These are phyloP conservation scores for Zangia roseola DNA, from an alignment of 768 basidiomycete species.

Conservation along the genomic window DNA sequence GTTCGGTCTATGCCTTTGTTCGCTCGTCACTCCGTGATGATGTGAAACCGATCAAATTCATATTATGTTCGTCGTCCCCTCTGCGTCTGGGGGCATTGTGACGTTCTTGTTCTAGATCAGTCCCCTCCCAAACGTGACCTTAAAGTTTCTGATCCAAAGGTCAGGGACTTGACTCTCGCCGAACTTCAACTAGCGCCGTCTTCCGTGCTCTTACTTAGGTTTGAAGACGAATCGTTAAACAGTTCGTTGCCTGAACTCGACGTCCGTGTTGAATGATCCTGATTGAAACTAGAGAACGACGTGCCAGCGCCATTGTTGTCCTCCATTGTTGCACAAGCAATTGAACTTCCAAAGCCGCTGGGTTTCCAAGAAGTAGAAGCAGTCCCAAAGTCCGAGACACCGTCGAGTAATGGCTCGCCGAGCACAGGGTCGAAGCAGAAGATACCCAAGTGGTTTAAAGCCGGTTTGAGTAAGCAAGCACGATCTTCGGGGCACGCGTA, in stretches of 20 bases:
- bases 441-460: conserved; percentile 78
- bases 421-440: conserved; percentile 37
- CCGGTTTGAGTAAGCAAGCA: conserved; percentile 51
- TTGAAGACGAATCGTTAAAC: conserved; percentile 71
- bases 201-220: conserved; percentile 72
- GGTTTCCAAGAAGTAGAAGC: conserved; percentile 27
- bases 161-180: conserved; percentile 63
- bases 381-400: conserved; percentile 2
- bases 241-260: conserved; percentile 38
- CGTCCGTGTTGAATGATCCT: not conserved
- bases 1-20: conserved; percentile 83
- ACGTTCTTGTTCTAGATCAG: conserved; percentile 54
- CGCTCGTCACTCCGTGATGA: conserved; percentile 69
- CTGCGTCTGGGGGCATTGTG: not conserved
- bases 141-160: conserved; percentile 73
- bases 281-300: conserved; percentile 43
- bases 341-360: conserved; percentile 65
- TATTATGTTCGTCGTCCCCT: conserved; percentile 63
- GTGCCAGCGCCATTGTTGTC: conserved; percentile 64
- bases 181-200: conserved; percentile 79
- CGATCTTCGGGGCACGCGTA: not conserved
- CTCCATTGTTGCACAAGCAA: conserved; percentile 54
- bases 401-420: conserved; percentile 9
- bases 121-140: conserved; percentile 80
- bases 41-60: conserved; percentile 75